Evolutionary conservation across 176 grass and related monocot genomes (phyloP), one percentile per base, ranked within the genome.

Genomic region (Musa troglodytarum): DNA sequence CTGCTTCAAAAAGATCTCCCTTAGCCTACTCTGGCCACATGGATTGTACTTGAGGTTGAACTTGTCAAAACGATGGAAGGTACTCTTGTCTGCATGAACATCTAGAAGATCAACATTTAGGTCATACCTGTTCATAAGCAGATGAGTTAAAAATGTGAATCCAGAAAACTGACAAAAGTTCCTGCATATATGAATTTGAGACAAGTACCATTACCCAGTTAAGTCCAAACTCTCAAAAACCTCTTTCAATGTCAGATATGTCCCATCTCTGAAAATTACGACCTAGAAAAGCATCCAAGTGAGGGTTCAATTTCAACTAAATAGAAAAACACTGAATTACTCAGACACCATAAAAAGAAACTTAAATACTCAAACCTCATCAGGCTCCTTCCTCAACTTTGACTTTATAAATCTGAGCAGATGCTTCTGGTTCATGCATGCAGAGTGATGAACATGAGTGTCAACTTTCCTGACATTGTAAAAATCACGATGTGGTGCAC

Each of bases 371-470:
- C 62, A 78, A 12, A 96, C 93, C 93, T 96, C 89, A 53, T 96
- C 87, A 83, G 89, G 87, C 83, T 96, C 93, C 78, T 92, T 96
- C 83, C 83, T 90, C 81, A 90, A 81, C 76, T 96, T 96, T 19
- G 93, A 96, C 76, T 96, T 96, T 61, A 96, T 96, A 78, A 96
- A 96, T 88, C 85, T 92, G 81, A 96, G 69, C 24, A 96, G 65
- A 90, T 96, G 93, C 19, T 96, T 96, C 81, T 92, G 93, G 52
- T 96, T 96, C 93, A 96, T 96, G 79, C 93, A 96, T 28, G 93
- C 93, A n/a, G 93, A 96, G 80, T 96, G 93, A 81, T 96, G 93
- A 82, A 96, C 87, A 88, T 96, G 93, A 81, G 93, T 96, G 77
- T 96, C 93, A 78, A 96, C 93, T 81, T 96, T 96, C 69, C 93